Evolutionary conservation across 1,284 basidiomycete genomes (phyloP).

Genomic region (Anthracocystis panici-leucophaei): DNA sequence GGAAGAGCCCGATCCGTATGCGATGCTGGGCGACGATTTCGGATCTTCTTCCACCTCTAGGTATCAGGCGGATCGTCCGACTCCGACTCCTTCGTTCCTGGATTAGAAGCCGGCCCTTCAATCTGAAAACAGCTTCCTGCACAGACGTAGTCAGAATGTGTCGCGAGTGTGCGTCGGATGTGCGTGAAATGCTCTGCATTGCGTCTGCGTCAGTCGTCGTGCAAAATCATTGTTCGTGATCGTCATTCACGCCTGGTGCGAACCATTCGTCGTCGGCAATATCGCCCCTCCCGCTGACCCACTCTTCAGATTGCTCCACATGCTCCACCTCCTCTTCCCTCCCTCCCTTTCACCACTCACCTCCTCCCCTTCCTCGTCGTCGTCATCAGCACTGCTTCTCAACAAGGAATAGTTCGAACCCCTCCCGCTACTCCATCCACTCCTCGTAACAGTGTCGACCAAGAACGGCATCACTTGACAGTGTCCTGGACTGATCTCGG

Average conservation of each 20-base stretch:
- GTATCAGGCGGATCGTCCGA: conserved; percentile 25
- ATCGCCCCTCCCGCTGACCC: background rate
- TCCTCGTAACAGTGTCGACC: conserved; percentile 23
- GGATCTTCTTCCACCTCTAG: conserved; percentile 12
- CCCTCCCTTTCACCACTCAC: background rate
- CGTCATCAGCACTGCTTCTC: conserved; percentile 15
- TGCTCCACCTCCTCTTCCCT: conserved; percentile 26
- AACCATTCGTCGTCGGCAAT: conserved; percentile 16
- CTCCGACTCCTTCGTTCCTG: conserved; percentile 23
- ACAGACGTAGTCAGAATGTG: background rate
- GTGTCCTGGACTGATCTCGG: conserved; percentile 29
- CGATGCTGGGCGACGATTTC: conserved; percentile 47
- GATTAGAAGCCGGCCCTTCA: background rate
- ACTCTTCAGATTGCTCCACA: conserved; percentile 23
- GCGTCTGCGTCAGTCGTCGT: background rate
- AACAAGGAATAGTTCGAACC: conserved; percentile 16
- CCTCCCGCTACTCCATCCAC: background rate
- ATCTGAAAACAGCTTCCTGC: too few relatives aligned
- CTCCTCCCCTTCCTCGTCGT: conserved; percentile 10
- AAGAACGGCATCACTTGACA: conserved; percentile 32
- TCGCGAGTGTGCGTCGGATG: conserved; percentile 2
- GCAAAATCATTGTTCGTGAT: background rate
- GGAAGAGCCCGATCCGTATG: conserved; percentile 40
- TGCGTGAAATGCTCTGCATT: background rate
- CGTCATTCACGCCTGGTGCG: background rate